Base-by-base conservation (phyloP, 192 early-diverging fungal genomes). In the Entrophospora sp. region DNA sequence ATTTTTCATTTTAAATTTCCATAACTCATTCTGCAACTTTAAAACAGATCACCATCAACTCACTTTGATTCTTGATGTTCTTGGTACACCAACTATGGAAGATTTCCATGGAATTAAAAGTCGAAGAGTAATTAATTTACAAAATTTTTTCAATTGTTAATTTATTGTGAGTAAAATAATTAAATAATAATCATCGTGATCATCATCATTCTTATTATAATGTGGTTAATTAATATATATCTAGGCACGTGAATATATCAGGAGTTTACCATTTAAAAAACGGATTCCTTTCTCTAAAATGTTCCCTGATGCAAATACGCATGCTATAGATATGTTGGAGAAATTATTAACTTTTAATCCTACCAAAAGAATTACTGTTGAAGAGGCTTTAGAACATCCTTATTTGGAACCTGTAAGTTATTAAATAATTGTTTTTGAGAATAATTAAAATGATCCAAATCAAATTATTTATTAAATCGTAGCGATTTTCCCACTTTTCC, bases 241-340 rank as follows among this genome's bases (percentile, higher is more conserved):
- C 72, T 62, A 89, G 76, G 92, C 93, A 18, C 83, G 91, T 70
- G 90, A 90, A 60, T 92, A 92, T 69, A 86, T 97, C 61, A 86
- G 87, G 61, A 83, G 83, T 35, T 81, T 93, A 75, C 90, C 89
- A 38, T 83, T 86, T 62, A 90, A 88, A 73, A 70, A 77, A 32
- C 91, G 92, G 71, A 83, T 82, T 31, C 83, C 87, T 37, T 83
- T 93, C 65, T 57, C 65, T 34, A 75, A 81, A 51, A 69, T 91
- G 62, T 95, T 93, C 75, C 92, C 92, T 35, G 79, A 83, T 40
- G 90, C 91, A 30, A 89, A 86, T 68, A 80, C 89, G 38, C 75
- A 44, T 79, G 92, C 88, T 22, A 80, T 97, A 44, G 89, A 94
- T 72, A 71, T 97, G 32, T 78, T 97, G 53, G 83, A 87, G 56